These are phyloP conservation scores for Cryptosporidium viatorum DNA, from an alignment of 169 alveolate genomes.

Conservation along the genomic window DNA sequence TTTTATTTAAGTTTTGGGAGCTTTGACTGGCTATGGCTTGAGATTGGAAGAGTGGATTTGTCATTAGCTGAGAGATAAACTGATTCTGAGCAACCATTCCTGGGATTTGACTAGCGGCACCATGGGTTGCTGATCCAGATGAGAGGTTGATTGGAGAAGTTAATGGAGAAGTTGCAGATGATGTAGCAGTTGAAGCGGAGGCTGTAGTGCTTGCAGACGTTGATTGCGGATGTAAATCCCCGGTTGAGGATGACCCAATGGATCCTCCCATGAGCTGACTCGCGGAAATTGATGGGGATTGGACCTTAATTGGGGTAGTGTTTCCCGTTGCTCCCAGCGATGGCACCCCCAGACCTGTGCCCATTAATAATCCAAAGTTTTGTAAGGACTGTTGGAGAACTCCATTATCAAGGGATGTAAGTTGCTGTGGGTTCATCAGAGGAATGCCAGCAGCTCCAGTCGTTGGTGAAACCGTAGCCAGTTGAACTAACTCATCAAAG, in stretches of 20 bases:
- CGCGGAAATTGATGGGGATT: conserved; percentile 21
- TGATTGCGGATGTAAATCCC: neutral
- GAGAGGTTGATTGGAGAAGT: conserved; percentile 26
- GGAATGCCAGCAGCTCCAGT: conserved; percentile 4
- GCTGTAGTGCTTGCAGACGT: conserved; percentile 1
- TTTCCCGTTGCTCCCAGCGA: neutral
- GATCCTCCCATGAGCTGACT: conserved; percentile 18
- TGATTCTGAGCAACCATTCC: conserved; percentile 21
- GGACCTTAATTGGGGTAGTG: conserved; percentile 9
- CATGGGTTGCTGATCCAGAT: neutral
- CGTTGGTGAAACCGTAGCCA: conserved; percentile 31
- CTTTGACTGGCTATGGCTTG: conserved; percentile 24
- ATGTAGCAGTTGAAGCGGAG: neutral
- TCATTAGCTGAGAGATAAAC: conserved; percentile 35
- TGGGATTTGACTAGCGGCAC: neutral
- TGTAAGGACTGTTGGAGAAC: conserved; percentile 50
- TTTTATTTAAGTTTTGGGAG: neutral
- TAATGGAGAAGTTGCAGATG: conserved; percentile 4
- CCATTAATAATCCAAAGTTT: conserved; percentile 30
- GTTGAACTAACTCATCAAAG: conserved; percentile 51
- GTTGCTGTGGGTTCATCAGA: conserved; percentile 8
- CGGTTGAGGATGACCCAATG: neutral
- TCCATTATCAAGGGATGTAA: conserved; percentile 24
- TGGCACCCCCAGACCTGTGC: conserved; percentile 25
- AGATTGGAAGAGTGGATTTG: conserved; percentile 28